phyloP scores from a whole-genome alignment of 2,329 filamentous ascomycete genomes.

The Ceratocystis papillata region DNA sequence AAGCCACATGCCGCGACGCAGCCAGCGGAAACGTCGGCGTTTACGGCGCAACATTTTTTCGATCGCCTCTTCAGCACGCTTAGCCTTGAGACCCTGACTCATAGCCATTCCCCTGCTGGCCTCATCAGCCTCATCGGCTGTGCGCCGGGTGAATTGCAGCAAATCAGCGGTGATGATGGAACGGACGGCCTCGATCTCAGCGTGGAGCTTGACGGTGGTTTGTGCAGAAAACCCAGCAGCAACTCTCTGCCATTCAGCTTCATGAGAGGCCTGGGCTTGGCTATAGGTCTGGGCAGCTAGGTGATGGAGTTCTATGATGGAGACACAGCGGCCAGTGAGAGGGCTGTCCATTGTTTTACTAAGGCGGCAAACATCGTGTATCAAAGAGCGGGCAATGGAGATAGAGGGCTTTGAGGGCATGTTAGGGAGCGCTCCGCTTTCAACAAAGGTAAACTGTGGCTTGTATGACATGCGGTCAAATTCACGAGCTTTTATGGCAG shows the following conservation, averaged over 20 bases:
- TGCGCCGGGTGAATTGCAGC: constrained; percentile 50
- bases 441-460: constrained; percentile 33
- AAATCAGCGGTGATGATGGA: constrained; percentile 43
- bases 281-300: constrained; percentile 44
- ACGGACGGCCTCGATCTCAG: constrained; percentile 39
- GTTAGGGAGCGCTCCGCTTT: constrained; percentile 24
- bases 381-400: constrained; percentile 28
- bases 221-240: constrained; percentile 49
- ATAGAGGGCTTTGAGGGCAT: constrained; percentile 9
- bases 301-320: constrained; percentile 40
- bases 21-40: constrained; percentile 57
- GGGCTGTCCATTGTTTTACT: constrained; percentile 29
- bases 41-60: constrained; percentile 63
- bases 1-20: constrained; percentile 66
- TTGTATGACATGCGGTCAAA: constrained; percentile 56
- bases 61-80: constrained; percentile 68
- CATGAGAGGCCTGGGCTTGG: constrained; percentile 38
- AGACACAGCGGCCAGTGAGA: constrained; percentile 32
- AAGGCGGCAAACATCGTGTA: constrained; percentile 38
- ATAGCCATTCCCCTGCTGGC: constrained; percentile 66
- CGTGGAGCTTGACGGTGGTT: constrained; percentile 44
- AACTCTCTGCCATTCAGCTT: constrained; percentile 47
- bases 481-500: constrained; percentile 82
- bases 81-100: constrained; percentile 66
- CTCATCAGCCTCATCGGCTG: constrained; percentile 69